Evolutionary conservation across 768 basidiomycete species (phyloP).

Genomic region (Sistotremastrum suecicum): DNA sequence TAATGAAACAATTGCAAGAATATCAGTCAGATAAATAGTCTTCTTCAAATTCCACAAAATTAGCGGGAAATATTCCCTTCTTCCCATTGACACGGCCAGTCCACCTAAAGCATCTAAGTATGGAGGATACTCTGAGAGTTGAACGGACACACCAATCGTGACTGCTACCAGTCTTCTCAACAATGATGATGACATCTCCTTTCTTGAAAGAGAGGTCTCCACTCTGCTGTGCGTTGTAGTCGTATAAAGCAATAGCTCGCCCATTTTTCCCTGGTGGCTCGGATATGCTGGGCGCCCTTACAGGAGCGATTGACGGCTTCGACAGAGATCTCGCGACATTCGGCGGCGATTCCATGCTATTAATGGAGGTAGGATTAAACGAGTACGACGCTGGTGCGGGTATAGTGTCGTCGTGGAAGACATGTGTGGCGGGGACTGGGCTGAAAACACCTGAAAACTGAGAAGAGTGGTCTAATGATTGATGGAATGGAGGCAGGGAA

Average conservation of each 20-base stretch:
- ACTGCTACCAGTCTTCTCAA: slow-evolving; percentile 51
- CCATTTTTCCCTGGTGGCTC: slow-evolving; percentile 14
- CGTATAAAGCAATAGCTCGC: slow-evolving; percentile 60
- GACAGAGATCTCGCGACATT: no score
- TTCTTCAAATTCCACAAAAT: slow-evolving; percentile 54
- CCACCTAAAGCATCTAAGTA: slow-evolving; percentile 39
- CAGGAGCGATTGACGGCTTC: no score
- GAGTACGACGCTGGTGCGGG: no score
- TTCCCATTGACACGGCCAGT: slow-evolving; percentile 47
- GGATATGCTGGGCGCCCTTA: neutral
- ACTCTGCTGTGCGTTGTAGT: slow-evolving; percentile 52
- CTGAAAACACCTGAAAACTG: neutral
- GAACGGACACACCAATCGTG: slow-evolving; percentile 51
- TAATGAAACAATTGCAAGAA: no score
- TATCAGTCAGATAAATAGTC: no score
- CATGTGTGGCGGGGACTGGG: neutral
- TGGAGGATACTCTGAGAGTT: neutral
- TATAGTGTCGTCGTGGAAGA: neutral
- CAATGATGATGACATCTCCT: slow-evolving; percentile 60
- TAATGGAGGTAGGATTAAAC: no score
- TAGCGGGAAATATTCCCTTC: slow-evolving; percentile 68
- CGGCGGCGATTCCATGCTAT: no score
- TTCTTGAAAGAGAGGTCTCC: slow-evolving; percentile 68
- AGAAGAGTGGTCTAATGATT: slow-evolving; percentile 1
- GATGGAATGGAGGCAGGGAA: slow-evolving; percentile 9